These are phyloP conservation scores for Chlamydomonas sp. DNA, from an alignment of 139 green algal genomes.

Conservation along the genomic window DNA sequence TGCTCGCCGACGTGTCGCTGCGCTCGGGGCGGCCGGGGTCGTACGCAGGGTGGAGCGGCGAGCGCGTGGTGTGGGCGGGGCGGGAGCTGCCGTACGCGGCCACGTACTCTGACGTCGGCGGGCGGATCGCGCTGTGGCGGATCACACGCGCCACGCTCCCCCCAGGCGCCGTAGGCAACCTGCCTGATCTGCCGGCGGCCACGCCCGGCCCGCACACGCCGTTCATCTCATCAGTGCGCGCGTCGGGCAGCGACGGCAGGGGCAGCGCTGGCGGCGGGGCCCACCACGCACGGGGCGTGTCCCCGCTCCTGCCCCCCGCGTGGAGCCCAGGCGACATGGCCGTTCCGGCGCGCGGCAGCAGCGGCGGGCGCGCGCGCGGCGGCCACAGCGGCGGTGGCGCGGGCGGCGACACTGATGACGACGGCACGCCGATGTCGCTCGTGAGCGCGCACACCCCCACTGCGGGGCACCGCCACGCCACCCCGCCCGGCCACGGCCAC, in stretches of 20 bases:
- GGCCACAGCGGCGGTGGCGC: too few species aligned
- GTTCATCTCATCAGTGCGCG: conserved; percentile 14
- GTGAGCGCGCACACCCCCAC: too few species aligned
- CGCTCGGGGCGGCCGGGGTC: conserved; percentile 14
- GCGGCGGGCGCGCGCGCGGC: too few species aligned
- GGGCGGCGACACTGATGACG: too few species aligned
- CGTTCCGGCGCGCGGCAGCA: too few species aligned
- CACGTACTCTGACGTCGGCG: conserved; percentile 42
- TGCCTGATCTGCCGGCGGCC: conserved; percentile 29
- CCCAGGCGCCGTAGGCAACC: conserved; percentile 19
- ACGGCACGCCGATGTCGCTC: too few species aligned
- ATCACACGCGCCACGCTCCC: conserved; percentile 6
- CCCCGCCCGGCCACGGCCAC: too few species aligned
- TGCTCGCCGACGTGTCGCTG: conserved; percentile 36
- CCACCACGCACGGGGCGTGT: background rate
- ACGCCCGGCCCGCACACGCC: conserved; percentile 7
- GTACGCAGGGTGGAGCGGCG: conserved; percentile 32
- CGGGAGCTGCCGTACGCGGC: conserved; percentile 42
- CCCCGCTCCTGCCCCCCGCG: background rate
- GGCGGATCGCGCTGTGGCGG: conserved; percentile 37
- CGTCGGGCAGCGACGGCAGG: too few species aligned
- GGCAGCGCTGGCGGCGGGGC: background rate
- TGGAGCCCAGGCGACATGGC: too few species aligned
- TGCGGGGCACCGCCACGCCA: too few species aligned
- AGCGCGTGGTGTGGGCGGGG: conserved; percentile 54